A percentile compares a stretch with the other conserved stretches of the same genome.
phyloP scores from a whole-genome alignment of 306 rosid species.

The Carpinus fangiana region DNA sequence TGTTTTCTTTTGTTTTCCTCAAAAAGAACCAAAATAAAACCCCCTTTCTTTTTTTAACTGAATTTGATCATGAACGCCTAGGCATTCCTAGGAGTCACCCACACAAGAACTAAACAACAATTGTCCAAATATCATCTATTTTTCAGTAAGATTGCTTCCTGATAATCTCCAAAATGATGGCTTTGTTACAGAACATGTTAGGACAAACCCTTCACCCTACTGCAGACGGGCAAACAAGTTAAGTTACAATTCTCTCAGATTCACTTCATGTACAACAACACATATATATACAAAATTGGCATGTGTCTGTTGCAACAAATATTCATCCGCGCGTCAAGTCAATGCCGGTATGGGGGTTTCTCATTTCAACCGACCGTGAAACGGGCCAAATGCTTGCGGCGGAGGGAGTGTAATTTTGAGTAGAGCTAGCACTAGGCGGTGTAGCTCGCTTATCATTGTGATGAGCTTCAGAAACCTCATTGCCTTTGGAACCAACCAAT shows the following conservation, averaged over 20 bases:
- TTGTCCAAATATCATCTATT: background rate
- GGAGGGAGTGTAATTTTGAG: conserved; percentile 59
- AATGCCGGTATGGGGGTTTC: conserved; percentile 73
- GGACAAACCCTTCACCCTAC: conserved; percentile 39
- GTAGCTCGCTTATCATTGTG: conserved; percentile 53
- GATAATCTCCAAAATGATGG: conserved; percentile 29
- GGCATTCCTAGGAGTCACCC: background rate
- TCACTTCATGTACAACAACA: conserved; percentile 63
- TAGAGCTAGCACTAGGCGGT: conserved; percentile 46
- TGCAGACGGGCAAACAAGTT: conserved; percentile 32
- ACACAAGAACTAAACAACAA: background rate
- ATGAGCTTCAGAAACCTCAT: conserved; percentile 48
- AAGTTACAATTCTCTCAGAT: conserved; percentile 51
- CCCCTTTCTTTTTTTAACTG: background rate
- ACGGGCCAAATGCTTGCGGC: conserved; percentile 64
- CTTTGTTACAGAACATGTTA: conserved; percentile 50
- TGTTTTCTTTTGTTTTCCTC: no score
- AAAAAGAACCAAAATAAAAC: no score
- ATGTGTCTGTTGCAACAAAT: conserved; percentile 51
- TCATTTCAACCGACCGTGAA: conserved; percentile 49
- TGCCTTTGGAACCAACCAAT: conserved; percentile 36
- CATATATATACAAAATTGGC: conserved; percentile 64
- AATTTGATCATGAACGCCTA: background rate
- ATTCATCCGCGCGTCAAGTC: conserved; percentile 88
- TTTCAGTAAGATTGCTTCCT: conserved; percentile 11